Percentiles rank a stretch among this genome's conserved stretches.
Evolutionary conservation across 495 filamentous ascomycete species (phyloP).

Genomic region (Penicillium malachiteum): DNA sequence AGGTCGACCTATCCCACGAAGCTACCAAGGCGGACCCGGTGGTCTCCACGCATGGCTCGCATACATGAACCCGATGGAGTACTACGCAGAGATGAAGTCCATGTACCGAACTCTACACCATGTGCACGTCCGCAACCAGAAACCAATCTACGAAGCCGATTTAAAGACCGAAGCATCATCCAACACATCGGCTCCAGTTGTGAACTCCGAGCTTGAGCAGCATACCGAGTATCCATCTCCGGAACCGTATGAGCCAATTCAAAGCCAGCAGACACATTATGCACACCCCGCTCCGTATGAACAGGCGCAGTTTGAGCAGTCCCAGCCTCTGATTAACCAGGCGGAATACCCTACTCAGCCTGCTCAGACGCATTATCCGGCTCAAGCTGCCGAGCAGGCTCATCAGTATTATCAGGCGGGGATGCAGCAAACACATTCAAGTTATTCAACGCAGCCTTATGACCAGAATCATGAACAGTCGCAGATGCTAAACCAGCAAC

Average conservation of each 20-base stretch:
- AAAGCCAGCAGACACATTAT: neutral
- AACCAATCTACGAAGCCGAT: neutral
- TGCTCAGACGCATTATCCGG: neutral
- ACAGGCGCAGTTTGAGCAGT: neutral
- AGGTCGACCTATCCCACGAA: neutral
- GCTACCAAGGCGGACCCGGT: slow-evolving; percentile 18
- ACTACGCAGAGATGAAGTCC: slow-evolving; percentile 8
- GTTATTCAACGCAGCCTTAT: neutral
- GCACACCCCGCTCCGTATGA: neutral
- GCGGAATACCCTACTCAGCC: neutral
- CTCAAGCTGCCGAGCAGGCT: neutral
- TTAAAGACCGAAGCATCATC: neutral
- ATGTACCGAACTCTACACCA: slow-evolving; percentile 1
- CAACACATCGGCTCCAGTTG: no score
- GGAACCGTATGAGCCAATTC: neutral
- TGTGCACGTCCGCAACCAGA: neutral
- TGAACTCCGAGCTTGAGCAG: no score
- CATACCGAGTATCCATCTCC: no score
- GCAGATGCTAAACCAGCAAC: neutral
- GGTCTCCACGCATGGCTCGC: slow-evolving; percentile 15
- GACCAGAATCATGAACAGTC: neutral
- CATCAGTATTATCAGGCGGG: neutral
- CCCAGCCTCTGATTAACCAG: neutral
- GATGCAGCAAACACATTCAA: no score
- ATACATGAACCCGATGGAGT: slow-evolving; percentile 12